Evolutionary conservation across 495 filamentous ascomycete genomes (phyloP), one percentile per base, ranked within the genome.

Genomic region (Hypoxylon trugodes): DNA sequence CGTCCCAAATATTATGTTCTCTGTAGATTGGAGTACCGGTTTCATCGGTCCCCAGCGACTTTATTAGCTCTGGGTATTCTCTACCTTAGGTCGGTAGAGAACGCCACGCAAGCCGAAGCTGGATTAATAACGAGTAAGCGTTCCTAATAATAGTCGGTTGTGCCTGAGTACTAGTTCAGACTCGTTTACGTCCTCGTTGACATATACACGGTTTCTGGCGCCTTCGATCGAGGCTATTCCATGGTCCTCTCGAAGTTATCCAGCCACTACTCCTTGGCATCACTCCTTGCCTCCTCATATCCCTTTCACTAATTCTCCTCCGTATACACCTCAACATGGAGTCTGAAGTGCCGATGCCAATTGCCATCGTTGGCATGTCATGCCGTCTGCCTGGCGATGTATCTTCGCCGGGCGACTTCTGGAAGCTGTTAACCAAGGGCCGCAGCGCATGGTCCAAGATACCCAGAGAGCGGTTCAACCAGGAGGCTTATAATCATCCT

Each of bases 401-500:
- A 21, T 73, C 75, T 19, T 73, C 65, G 19, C 70, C 74, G 2
- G 66, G 68, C 6, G 73, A 79, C 22, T 78, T 84, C 16, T 84
- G 79, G 69, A 72, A 81, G 2, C 68, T 83, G 70, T 66, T 83
- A 3, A 67, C 71, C 49, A 73, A 70, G 16, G 68, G 67, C 25
- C 53, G 71, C n/a, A 72, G 66, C 47, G 77, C 71, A 10, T 77
- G 75, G 76, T 73, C 69, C 4, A 67, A 74, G 53, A 73, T 89
- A 45, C 91, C 91, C 0, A 62, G 78, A 15, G 85, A 89, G 57
- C 86, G 91, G 22, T 95, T 90, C 79, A 77, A 74, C 57, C 65
- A 70, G 15, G 85, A 90, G 66, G 87, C 88, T 5, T 86, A 90
- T 53, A 85, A 85, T 19, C 89, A 93, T 61, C 88, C 86, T 3